These are phyloP conservation scores for Beta lomatogona DNA, from an alignment of 179 eudicot genomes.

Conservation along the genomic window DNA sequence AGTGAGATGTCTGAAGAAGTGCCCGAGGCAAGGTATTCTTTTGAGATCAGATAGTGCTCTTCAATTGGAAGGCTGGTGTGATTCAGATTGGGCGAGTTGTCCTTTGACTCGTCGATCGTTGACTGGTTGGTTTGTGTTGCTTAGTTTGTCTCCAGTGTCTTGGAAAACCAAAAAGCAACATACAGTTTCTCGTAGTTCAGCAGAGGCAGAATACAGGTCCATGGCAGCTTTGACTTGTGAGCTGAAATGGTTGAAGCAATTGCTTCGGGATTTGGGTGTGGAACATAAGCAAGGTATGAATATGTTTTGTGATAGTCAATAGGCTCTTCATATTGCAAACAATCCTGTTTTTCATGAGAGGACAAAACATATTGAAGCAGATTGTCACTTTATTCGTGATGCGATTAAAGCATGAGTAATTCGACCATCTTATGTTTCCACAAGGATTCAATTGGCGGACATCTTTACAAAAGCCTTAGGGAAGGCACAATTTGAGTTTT, in stretches of 20 bases:
- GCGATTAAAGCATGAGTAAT: not conserved
- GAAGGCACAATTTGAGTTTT: not conserved
- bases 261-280: too few relatives aligned
- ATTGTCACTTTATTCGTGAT: not conserved
- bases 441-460: not conserved
- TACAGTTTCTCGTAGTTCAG: not conserved
- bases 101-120: not conserved
- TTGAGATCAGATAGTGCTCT: not conserved
- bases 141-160: not conserved
- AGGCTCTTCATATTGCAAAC: not conserved
- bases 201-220: not conserved
- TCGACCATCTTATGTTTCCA: not conserved
- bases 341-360: not conserved
- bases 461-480: not conserved
- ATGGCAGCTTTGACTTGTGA: not conserved
- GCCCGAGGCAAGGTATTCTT: not conserved
- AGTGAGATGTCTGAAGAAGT: not conserved
- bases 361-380: not conserved
- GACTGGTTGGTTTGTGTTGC: not conserved
- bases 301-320: not conserved
- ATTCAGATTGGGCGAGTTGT: not conserved
- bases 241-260: not conserved
- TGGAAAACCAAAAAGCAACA: slow-evolving; percentile 9
- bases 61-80: not conserved
- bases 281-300: not conserved